Base-by-base conservation (phyloP, 2,329 filamentous ascomycete species). In the Fusarium sp. region DNA sequence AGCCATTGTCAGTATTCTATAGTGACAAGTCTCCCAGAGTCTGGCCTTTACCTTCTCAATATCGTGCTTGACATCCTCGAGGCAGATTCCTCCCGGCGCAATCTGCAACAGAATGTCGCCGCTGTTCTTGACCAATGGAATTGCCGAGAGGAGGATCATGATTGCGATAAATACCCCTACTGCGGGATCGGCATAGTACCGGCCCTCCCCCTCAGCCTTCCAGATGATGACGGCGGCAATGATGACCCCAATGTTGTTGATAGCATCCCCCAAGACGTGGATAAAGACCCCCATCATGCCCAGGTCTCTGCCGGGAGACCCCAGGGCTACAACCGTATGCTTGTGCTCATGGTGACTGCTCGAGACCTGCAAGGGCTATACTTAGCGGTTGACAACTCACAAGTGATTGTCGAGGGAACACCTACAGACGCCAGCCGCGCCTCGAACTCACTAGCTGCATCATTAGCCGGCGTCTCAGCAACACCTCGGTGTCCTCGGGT, bases 231-330 rank as follows among this genome's bases (percentile, higher is more conserved):
- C 74, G 0, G 90, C 91, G 1, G 91, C 87, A 37, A 91, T 82
- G 51, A 94, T 93, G 63, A 95, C 92, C 10, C 91, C 92, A 11
- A 94, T 78, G 72, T 95, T 95, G 80, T 94, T 94, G 67, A 92
- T 84, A 6, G 91, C 91, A 73, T 95, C 92, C 34, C 91, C 90
- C 3, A 92, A 74, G 28, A 94, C 87, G 73, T 95, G 92, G 13
- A 93, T 79, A 11, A 94, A 75, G 1, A 93, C 91, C 2, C 90
- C 92, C 66, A 92, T 81, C 83, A 93, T 91, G 11, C 90, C 91
- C n/a, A 94, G 82, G 75, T 94, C 90, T 61, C 83, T 84, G 1
- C 82, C 82, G 1, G 80, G 82, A 13, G 66, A 41, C 27, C 36
- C 51, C 6, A 77, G 63, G 18, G 75, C 72, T 16, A 76, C 60